Evolutionary conservation across 768 basidiomycete genomes (phyloP), one percentile per base, ranked within the genome.

Genomic region (Lactarius vividus): DNA sequence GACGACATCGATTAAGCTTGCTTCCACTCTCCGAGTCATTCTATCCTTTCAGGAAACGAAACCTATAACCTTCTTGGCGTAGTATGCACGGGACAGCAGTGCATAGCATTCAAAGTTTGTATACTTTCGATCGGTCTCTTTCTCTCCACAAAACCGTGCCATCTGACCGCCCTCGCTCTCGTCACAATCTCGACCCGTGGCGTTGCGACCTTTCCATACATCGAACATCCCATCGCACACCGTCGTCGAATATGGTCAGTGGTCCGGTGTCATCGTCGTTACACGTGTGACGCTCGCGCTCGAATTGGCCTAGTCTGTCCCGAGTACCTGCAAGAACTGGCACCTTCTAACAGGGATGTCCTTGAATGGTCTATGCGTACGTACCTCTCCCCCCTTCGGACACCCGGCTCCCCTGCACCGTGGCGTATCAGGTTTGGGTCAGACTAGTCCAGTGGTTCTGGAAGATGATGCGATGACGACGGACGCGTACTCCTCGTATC

Each of bases 401-500:
- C 8, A 31, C 28, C 11, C 18, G 26, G 57, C 37, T 29, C 23
- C 54, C 18, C 35, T 9, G 37, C 31, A 3, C n/a, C 3, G 62
- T 67, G 66, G 65, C 61, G 57, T 63, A 59, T 59, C 57, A 35
- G n/a, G 31, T 20, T 33, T 55, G 11, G 26, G 35, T 62, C 60
- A 53, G 49, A 35, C 46, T 16, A 2, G 26, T n/a, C 26, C 9
- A 20, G 44, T 11, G 15, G 57, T 62, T 66, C 61, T 66, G 61
- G 61, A 63, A 59, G 39, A 55, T 63, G 37, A 39, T 39, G 37
- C 37, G 37, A 39, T 39, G 66, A 63, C 61, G 66, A 67, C 59
- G 44, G 20, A 29, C n/a, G 42, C 57, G 61, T 18, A 52, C 52
- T 63, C 23, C 16, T 35, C 65, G 65, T 26, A 15, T 33, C 39